Evolutionary conservation across 768 basidiomycete genomes (phyloP), one percentile per base, ranked within the genome.

Genomic region (Leccinum broughii): DNA sequence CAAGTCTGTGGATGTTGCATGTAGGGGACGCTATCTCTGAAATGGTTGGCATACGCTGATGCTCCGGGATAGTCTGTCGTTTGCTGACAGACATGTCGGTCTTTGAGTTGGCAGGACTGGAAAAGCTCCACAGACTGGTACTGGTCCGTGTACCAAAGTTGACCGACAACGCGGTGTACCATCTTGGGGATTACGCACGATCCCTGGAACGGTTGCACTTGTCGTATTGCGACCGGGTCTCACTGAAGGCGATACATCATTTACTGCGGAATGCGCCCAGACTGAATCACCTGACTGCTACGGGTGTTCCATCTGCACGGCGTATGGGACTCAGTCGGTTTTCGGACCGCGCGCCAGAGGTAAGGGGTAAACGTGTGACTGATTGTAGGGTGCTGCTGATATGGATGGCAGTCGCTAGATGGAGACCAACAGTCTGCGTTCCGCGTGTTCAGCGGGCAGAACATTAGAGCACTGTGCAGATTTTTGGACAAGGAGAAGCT

Each of bases 31-130:
- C 37, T 30, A 15, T 55, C 59, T 64, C 24, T 60, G 24, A 3
- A 15, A 61, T 55, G 35, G 55, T 51, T 55, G 14, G 1, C 3
- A 22, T 57, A 46, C 57, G 35, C 66, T 71, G 60, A 74, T 1
- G 17, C 6, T 46, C 39, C n/a, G 13, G 28, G 59, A 59, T 62
- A 93, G 91, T 89, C 76, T 95, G 93, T 76, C 81, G 86, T 30
- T 82, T 85, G 60, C 76, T 98, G 58, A 95, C 93, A 60, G 94
- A 98, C 72, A 81, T 91, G 80, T 83, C 88, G 51, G 85, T 95
- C 24, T 84, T 89, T 68, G 93, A 94, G 77, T 75, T 97, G 50
- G 87, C 90, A 8, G 78, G 79, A 17, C 78, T 95, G 52, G 78
- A 81, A 24, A 81, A 83, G 28, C 80, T 98, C 35, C 87, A 86